Conservation (phyloP, 2,329 filamentous ascomycete genomes). For the Lasiodiplodia sp. region DNA sequence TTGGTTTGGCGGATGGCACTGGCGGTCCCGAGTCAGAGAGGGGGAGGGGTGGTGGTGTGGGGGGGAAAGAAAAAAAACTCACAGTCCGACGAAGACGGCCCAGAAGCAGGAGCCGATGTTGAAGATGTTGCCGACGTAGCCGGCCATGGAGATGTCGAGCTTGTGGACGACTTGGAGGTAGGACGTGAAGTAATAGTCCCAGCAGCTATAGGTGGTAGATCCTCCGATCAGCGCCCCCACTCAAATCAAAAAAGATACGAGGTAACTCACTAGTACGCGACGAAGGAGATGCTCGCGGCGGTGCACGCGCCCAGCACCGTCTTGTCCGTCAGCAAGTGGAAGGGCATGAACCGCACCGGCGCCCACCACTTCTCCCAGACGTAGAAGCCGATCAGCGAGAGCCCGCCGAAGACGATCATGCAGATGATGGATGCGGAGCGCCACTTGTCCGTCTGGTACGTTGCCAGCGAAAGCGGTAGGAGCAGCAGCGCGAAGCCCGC, state of each 20-base stretch:
- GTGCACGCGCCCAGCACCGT: constrained; percentile 62
- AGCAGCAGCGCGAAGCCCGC: constrained; percentile 70
- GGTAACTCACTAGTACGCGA: constrained; percentile 33
- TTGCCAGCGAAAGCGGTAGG: constrained; percentile 64
- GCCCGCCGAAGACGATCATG: constrained; percentile 50
- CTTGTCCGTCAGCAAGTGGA: constrained; percentile 56
- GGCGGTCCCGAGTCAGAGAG: background rate
- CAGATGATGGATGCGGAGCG: constrained; percentile 49
- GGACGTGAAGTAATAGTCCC: constrained; percentile 45
- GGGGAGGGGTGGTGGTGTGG: background rate
- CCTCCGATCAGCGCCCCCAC: too few species aligned
- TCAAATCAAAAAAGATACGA: background rate
- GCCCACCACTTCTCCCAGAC: constrained; percentile 51
- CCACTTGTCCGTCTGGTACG: constrained; percentile 41
- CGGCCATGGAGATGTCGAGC: constrained; percentile 34
- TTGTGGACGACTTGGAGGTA: constrained; percentile 43
- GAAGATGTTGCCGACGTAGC: constrained; percentile 41
- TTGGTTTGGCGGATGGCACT: constrained; percentile 30
- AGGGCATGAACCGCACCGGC: constrained; percentile 52
- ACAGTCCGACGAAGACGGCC: constrained; percentile 37
- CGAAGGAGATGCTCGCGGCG: constrained; percentile 49
- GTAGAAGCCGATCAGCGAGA: constrained; percentile 46
- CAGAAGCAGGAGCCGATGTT: constrained; percentile 39
- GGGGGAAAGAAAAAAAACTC: background rate
- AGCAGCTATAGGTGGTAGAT: constrained; percentile 39